Evolutionary conservation across 495 filamentous ascomycete genomes (phyloP).

Genomic region (Penicillium argentinense): DNA sequence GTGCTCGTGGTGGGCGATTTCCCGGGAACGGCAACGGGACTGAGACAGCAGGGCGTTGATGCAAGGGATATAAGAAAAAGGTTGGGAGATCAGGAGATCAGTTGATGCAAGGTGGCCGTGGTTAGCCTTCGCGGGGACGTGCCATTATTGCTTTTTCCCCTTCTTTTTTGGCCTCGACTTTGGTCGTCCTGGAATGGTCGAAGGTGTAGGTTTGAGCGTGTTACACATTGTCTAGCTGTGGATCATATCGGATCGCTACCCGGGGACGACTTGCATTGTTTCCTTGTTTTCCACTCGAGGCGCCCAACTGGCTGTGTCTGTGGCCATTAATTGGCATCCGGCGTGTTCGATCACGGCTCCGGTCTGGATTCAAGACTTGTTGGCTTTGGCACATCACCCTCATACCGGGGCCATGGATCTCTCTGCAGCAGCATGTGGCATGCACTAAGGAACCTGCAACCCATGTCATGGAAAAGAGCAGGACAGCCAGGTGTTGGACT

Average conservation of each 20-base stretch:
- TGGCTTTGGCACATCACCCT: neutral
- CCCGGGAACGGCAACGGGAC: constrained; percentile 6
- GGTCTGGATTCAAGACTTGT: neutral
- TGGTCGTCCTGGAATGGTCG: neutral
- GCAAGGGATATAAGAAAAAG: constrained; percentile 19
- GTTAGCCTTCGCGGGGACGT: constrained; percentile 9
- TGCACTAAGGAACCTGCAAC: constrained; percentile 16
- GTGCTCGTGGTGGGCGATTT: constrained; percentile 14
- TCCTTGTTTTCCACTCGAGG: neutral
- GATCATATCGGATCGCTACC: neutral
- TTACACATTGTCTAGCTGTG: neutral
- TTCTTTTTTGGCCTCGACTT: neutral
- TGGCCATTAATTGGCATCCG: too few relatives aligned
- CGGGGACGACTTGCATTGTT: neutral
- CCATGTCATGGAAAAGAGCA: constrained; percentile 7
- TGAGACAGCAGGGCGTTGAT: constrained; percentile 16
- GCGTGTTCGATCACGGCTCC: too few relatives aligned
- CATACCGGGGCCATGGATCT: constrained; percentile 13
- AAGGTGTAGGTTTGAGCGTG: neutral
- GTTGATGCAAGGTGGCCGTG: constrained; percentile 10
- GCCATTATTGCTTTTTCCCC: constrained; percentile 8
- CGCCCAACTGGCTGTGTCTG: too few relatives aligned
- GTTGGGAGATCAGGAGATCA: constrained; percentile 21
- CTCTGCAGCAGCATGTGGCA: constrained; percentile 21
- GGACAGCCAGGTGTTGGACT: neutral